Evolutionary conservation across 768 basidiomycete genomes (phyloP), one percentile per base, ranked within the genome.

Genomic region (Lactarius hatsudake): DNA sequence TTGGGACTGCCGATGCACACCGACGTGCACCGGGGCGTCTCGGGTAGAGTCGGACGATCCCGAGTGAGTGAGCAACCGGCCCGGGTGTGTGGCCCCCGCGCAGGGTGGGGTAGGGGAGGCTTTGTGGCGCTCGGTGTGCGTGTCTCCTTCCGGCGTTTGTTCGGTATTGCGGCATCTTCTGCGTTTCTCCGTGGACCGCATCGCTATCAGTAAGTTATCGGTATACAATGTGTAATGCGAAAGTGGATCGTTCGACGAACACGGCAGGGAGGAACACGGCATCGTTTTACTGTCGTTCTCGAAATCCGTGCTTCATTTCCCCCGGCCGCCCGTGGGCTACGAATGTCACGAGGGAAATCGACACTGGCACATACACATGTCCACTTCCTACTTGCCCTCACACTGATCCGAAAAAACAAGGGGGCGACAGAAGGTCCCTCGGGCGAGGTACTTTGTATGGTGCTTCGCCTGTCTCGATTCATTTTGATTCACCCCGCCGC

Each of bases 61-160:
- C 92, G 76, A 92, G 91, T 54, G 88, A 91, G 54, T 80, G 81
- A 23, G 76, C 93, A 30, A 77, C 93, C 62, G 91, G 93, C 72
- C 93, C 62, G 91, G 93, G 72, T 81, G 83, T 17, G 81, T 67
- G 81, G 70, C 56, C 32, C 32, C 32, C 1, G 48, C 7, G 32
- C 30, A 30, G 30, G 28, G 48, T 51, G 13, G 48, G 23, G 10
- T n/a, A 26, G 26, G 26, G 13, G 26, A 53, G 6, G 51, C 51
- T 23, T 53, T 53, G 51, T 53, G 51, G 51, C 51, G 13, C 5
- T 26, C 9, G 43, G 43, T 45, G 43, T 8, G 20, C 8, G 51
- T 26, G 26, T 53, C 15, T 13, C 51, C 23, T 28, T 28, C 51
- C 51, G 51, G 51, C 26, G 13, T 28, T 53, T 53, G 51, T 26